Percentiles rank a stretch among this genome's conserved stretches.
phyloP scores from a whole-genome alignment of 768 basidiomycete genomes.

The Phylloporus rhodoxanthus region DNA sequence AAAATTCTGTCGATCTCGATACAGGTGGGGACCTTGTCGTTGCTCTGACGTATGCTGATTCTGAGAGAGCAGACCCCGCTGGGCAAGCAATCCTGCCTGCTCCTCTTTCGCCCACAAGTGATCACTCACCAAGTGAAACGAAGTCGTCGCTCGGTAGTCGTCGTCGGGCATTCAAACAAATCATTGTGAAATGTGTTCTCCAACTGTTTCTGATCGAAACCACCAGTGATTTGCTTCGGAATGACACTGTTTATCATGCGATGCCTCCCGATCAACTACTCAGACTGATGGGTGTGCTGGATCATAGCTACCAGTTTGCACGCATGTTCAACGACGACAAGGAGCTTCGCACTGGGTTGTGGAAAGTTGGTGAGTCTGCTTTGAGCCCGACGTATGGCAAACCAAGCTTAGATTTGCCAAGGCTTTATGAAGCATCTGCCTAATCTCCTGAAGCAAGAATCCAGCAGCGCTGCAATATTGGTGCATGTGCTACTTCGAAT shows the following conservation, averaged over 20 bases:
- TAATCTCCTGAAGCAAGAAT: constrained; percentile 96
- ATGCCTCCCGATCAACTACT: constrained; percentile 94
- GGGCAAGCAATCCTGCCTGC: constrained; percentile 75
- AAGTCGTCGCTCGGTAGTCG: constrained; percentile 63
- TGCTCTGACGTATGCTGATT: constrained; percentile 8
- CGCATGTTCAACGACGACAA: constrained; percentile 97
- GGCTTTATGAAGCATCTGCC: constrained; percentile 99
- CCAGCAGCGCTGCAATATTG: constrained; percentile 90
- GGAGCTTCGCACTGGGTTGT: constrained; percentile 90
- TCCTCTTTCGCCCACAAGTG: constrained; percentile 74
- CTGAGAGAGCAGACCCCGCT: constrained; percentile 40
- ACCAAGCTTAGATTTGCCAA: constrained; percentile 28
- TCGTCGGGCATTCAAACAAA: constrained; percentile 90
- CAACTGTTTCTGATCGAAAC: constrained; percentile 96
- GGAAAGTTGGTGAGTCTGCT: constrained; percentile 91
- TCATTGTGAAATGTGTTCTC: constrained; percentile 98
- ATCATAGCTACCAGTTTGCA: constrained; percentile 97
- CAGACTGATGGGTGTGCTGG: constrained; percentile 89
- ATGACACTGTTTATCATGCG: constrained; percentile 82
- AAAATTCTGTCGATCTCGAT: constrained; percentile 50
- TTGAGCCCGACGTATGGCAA: background rate
- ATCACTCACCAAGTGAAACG: constrained; percentile 42
- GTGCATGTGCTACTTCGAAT: constrained; percentile 89
- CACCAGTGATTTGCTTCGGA: constrained; percentile 90
- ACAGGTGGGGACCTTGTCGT: constrained; percentile 20